Conservation (phyloP, 352 stramenopile species). For the Stephanocyclus meneghinianus region DNA sequence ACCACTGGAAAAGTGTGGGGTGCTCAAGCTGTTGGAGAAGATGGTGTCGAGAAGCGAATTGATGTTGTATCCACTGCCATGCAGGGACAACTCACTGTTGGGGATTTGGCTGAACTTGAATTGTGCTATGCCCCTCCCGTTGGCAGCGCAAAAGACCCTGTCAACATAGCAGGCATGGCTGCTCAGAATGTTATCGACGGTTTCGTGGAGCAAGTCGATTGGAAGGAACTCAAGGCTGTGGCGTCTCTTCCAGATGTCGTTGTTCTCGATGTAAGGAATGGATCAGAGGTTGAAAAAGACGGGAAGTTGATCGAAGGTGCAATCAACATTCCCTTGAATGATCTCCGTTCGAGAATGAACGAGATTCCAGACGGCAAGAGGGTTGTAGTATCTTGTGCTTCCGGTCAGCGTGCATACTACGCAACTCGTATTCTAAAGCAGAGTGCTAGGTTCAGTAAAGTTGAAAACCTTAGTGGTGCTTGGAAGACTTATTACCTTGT, state of each 20-base stretch:
- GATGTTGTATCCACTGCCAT: constrained; percentile 79
- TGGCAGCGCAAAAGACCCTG: constrained; percentile 73
- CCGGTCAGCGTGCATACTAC: constrained; percentile 70
- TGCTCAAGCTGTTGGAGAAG: constrained; percentile 74
- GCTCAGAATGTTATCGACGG: constrained; percentile 72
- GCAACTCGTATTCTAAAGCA: constrained; percentile 65
- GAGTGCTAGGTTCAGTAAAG: constrained; percentile 53
- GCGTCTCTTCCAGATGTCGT: constrained; percentile 31
- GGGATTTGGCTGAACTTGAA: constrained; percentile 74
- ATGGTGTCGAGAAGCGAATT: constrained; percentile 83
- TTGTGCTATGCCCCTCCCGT: constrained; percentile 81
- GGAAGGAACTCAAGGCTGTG: constrained; percentile 56
- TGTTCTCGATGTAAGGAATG: constrained; percentile 66
- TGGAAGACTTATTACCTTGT: constrained; percentile 55
- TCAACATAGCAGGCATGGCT: constrained; percentile 80
- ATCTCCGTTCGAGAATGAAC: constrained; percentile 50
- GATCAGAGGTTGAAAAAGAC: constrained; percentile 50
- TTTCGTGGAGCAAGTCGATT: constrained; percentile 68
- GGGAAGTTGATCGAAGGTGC: constrained; percentile 51
- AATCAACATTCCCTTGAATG: constrained; percentile 65
- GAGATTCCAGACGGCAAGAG: constrained; percentile 54
- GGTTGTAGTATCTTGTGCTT: constrained; percentile 60
- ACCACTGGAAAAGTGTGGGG: constrained; percentile 65
- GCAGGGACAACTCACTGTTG: constrained; percentile 64
- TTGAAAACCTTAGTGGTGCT: constrained; percentile 65